Base-by-base conservation (phyloP, 2,329 filamentous ascomycete genomes). In the Fusarium sp. region DNA sequence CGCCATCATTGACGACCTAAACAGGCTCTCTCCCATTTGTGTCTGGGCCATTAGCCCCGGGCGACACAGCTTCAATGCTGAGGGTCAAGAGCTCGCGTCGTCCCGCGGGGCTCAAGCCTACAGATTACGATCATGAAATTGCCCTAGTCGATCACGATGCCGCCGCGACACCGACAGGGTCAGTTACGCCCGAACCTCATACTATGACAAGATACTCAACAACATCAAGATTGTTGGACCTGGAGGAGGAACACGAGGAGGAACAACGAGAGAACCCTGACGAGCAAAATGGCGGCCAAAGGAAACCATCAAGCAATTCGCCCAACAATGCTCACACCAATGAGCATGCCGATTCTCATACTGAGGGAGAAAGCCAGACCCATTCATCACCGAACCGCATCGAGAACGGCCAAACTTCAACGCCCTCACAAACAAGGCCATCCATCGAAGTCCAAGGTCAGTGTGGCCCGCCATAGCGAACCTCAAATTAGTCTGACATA, bases 51-150 rank as follows among this genome's bases (percentile, higher is more conserved):
- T 45, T 59, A 55, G 71, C 64, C 69, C 57, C 44, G 61, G 64
- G 48, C 62, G 64, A 38, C 57, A 58, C 64, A 66, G 67, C 69
- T 52, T 73, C 69, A 55, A 80, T 80, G 78, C 65, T 79, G 61
- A 82, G 74, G 74, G 79, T 82, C 71, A 77, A 84, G 73, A 86
- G 83, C 73, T 89, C 86, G 71, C 89, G 89, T 77, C 88, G 89
- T 76, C 86, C 84, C 41, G 79, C 84, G 57, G 83, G 84, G 62
- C 83, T 90, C 63, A 86, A 87, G 79, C 88, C 90, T 72, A 83
- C 82, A 78, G 89, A 92, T 74, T 92, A 91, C 77, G 90, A 92
- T 76, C 92, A 93, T 80, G 90, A 91, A 79, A 94, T 95, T 78
- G 82, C 79, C 73, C 88, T 95, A 41, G 84, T 93, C 73, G 91